phyloP scores from a whole-genome alignment of 352 stramenopile species.

The Pythium guiyangense region DNA sequence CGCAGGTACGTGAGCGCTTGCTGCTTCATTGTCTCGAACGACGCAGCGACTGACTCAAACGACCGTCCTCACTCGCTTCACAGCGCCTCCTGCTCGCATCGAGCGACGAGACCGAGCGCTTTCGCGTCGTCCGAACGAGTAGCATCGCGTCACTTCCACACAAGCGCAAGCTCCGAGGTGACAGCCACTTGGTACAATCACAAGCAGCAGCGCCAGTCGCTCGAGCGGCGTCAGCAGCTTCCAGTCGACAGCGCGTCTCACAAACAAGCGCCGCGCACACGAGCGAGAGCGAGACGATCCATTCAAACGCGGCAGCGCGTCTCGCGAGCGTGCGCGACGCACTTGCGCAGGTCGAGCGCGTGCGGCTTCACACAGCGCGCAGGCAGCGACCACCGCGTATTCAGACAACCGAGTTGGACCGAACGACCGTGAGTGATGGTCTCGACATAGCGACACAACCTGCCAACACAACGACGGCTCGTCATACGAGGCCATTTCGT shows the following conservation, averaged over 20 bases:
- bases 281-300: neutral
- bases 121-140: slow-evolving; percentile 14
- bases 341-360: neutral
- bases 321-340: neutral
- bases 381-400: neutral
- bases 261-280: too few relatives aligned
- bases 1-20: slow-evolving; percentile 17
- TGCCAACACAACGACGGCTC: neutral
- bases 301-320: neutral
- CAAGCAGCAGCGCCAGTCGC: neutral
- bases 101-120: slow-evolving; percentile 1
- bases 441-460: too few relatives aligned
- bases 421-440: too few relatives aligned
- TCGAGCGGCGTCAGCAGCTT: too few relatives aligned
- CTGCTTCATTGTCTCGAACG: too few relatives aligned
- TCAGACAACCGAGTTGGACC: neutral
- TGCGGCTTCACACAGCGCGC: neutral
- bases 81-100: slow-evolving; percentile 9
- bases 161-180: neutral
- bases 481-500: too few relatives aligned
- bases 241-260: too few relatives aligned
- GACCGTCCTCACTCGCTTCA: neutral
- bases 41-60: too few relatives aligned
- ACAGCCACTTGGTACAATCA: neutral
- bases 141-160: neutral